Base-by-base conservation (phyloP, 2,329 filamentous ascomycete genomes). In the Colletotrichum filicis region DNA sequence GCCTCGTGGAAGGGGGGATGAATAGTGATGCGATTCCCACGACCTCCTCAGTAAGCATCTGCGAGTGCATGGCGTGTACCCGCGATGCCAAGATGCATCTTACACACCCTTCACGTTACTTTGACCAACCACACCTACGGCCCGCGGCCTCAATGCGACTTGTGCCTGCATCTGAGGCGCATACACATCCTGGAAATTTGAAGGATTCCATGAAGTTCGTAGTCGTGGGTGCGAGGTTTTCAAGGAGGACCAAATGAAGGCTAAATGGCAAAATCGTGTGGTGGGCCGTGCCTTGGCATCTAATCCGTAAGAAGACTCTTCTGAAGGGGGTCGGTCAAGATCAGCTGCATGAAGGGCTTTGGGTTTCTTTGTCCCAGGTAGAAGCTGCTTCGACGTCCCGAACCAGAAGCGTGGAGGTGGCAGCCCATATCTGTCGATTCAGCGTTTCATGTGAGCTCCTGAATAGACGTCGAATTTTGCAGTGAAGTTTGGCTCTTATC, bases 131-230 rank as follows among this genome's bases (percentile, higher is more conserved):
- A 61, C 8, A 22, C 24, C 22, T 32, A 24, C 14, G 35, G 32
- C 7, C 14, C 22, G 32, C 66, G 49, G 55, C 55, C 60, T 46
- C 32, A 30, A 35, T 32, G 42, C 35, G 60, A 65, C 52, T 73
- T 66, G 60, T 73, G 70, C 66, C 66, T 70, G 70, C 70, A 37
- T 73, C 37, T 42, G 22, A 63, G 66, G 60, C 69, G 70, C 66
- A 64, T 58, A 32, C 16, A 22, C 59, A 49, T 64, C 19, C 30
- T 53, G 55, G 53, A 55, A 22, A 53, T 30, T 53, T 49, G 12
- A 11, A 59, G 42, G 52, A 56, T 72, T 66, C 59, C 42, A 56
- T 35, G 32, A 53, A 19, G 26, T 64, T 26, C 6, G 14, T 2
- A 63, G 22, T 42, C 53, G 46, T 35, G 30, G 30, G 64, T 59